These are phyloP conservation scores for Yueomyces sp. DNA, from an alignment of 1,139 yeast species.

Conservation along the genomic window DNA sequence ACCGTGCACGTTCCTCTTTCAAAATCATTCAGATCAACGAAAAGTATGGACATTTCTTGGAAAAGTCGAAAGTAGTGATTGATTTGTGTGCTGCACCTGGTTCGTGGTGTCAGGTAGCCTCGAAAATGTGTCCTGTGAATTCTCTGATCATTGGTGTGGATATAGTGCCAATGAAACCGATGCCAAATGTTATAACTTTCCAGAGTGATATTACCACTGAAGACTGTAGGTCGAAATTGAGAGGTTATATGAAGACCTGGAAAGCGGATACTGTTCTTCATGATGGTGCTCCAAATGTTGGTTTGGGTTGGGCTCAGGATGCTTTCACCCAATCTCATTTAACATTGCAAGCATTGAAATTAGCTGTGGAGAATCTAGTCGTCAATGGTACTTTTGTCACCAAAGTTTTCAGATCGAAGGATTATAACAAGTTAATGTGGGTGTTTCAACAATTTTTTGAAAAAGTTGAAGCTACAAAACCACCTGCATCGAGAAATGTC, in stretches of 20 bases:
- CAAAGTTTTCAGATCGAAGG: constrained; percentile 92
- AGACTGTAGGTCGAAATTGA: constrained; percentile 83
- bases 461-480: constrained; percentile 95
- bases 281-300: constrained; percentile 99
- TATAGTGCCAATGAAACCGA: constrained; percentile 88
- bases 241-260: constrained; percentile 98
- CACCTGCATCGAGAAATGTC: constrained; percentile 96
- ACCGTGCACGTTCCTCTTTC: constrained; percentile 97
- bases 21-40: constrained; percentile 91
- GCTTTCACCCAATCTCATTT: constrained; percentile 96
- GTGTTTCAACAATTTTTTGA: constrained; percentile 91
- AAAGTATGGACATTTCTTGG: constrained; percentile 88
- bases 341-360: constrained; percentile 80
- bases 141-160: constrained; percentile 95
- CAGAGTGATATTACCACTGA: constrained; percentile 97
- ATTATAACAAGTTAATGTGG: constrained; percentile 94
- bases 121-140: constrained; percentile 82
- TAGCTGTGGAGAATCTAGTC: constrained; percentile 87
- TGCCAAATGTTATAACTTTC: constrained; percentile 87
- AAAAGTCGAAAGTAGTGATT: constrained; percentile 91
- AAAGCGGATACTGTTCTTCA: constrained; percentile 96
- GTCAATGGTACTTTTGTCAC: constrained; percentile 97
- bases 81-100: constrained; percentile 99
- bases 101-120: constrained; percentile 98
- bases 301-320: constrained; percentile 98